Evolutionary conservation across 1,284 basidiomycete genomes (phyloP).

Genomic region (Ustilago nuda): DNA sequence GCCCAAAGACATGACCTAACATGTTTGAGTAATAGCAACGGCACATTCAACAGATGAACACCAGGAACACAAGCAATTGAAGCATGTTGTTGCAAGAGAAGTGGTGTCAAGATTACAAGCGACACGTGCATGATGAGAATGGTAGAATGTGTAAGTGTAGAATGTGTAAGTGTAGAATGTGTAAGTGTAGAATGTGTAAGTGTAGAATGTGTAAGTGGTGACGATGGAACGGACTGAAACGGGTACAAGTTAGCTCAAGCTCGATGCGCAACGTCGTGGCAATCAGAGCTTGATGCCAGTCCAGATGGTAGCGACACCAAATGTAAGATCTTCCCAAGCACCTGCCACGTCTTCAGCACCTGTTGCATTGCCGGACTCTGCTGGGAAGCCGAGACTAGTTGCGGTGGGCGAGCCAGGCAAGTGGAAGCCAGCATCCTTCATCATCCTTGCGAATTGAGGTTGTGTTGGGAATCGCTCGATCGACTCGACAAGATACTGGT

Average conservation of each 20-base stretch:
- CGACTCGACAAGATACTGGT: constrained; percentile 93
- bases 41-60: background rate
- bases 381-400: constrained; percentile 56
- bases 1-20: background rate
- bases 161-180: background rate
- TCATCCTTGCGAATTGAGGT: constrained; percentile 87
- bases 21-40: background rate
- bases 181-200: too few relatives aligned
- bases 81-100: constrained; percentile 1
- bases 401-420: constrained; percentile 63
- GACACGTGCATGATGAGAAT: constrained; percentile 1
- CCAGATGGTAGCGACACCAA: constrained; percentile 68
- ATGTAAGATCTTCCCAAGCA: constrained; percentile 67
- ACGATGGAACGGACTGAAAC: background rate
- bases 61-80: background rate
- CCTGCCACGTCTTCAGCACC: constrained; percentile 53
- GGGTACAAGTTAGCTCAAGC: background rate
- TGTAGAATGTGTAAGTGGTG: background rate
- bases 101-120: constrained; percentile 35
- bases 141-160: background rate
- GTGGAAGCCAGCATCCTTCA: constrained; percentile 70
- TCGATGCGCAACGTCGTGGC: background rate
- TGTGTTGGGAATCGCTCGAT: constrained; percentile 94
- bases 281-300: constrained; percentile 56
- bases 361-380: constrained; percentile 32